phyloP scores from a whole-genome alignment of 2,329 filamentous ascomycete species.

The Ramularia endophylla region DNA sequence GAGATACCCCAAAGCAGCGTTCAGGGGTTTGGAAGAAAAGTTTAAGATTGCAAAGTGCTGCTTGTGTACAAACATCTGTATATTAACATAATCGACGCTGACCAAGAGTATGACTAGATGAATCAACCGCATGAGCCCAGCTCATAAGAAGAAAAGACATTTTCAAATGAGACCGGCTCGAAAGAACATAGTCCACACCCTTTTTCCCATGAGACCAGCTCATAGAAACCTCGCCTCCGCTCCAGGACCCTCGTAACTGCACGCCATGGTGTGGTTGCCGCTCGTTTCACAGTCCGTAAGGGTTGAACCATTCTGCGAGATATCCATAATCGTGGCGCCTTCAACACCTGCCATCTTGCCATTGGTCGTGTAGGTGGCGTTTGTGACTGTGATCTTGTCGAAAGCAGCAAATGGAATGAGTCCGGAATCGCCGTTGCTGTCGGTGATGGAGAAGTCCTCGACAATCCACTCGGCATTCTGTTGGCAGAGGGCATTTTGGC shows the following conservation, averaged over 20 bases:
- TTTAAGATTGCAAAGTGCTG: too few relatives aligned
- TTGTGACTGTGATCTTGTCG: constrained; percentile 42
- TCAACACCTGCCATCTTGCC: constrained; percentile 24
- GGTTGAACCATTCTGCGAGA: constrained; percentile 35
- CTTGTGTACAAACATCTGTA: too few relatives aligned
- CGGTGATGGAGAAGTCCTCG: constrained; percentile 45
- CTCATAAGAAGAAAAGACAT: too few relatives aligned
- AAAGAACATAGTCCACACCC: too few relatives aligned
- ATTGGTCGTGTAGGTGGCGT: constrained; percentile 21
- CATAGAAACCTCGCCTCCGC: too few relatives aligned
- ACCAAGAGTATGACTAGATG: too few relatives aligned
- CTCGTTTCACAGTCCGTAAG: constrained; percentile 9
- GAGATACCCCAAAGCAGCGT: too few relatives aligned
- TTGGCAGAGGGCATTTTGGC: constrained; percentile 45
- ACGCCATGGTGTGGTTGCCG: constrained; percentile 1
- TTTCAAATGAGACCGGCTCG: too few relatives aligned
- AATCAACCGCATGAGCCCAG: too few relatives aligned
- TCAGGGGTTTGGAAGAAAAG: too few relatives aligned
- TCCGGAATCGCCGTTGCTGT: constrained; percentile 5
- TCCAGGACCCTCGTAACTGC: neutral
- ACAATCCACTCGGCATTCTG: constrained; percentile 60
- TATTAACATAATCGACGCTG: too few relatives aligned
- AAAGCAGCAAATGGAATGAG: constrained; percentile 46
- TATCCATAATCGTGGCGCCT: constrained; percentile 42
- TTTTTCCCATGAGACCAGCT: too few relatives aligned